Evolutionary conservation across 2,329 filamentous ascomycete genomes (phyloP).

Genomic region (Aureobasidium sp.): DNA sequence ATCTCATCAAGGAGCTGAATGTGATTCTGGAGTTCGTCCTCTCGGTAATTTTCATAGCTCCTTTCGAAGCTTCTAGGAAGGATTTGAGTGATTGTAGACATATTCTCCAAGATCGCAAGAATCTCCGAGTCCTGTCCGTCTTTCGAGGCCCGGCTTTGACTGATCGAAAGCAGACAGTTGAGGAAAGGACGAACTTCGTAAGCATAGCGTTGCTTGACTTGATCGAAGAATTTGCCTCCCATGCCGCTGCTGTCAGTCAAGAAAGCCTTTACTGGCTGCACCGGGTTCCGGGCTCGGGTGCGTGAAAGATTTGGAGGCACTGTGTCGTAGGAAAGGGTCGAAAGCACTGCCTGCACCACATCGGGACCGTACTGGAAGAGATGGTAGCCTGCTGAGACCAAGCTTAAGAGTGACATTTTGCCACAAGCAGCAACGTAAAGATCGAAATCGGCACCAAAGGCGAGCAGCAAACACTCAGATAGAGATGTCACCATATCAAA

Average conservation of each 20-base stretch:
- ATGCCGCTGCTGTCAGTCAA: slow-evolving; percentile 8
- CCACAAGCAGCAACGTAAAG: slow-evolving; percentile 52
- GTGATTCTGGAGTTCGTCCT: slow-evolving; percentile 77
- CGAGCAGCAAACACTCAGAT: slow-evolving; percentile 34
- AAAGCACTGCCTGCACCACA: slow-evolving; percentile 56
- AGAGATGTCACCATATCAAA: slow-evolving; percentile 41
- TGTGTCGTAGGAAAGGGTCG: slow-evolving; percentile 42
- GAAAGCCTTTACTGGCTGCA: slow-evolving; percentile 13
- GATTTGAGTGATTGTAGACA: slow-evolving; percentile 66
- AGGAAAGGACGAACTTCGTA: slow-evolving; percentile 77
- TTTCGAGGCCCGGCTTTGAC: slow-evolving; percentile 33
- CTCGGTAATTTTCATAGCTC: slow-evolving; percentile 67
- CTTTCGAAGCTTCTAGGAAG: slow-evolving; percentile 59
- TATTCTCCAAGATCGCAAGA: slow-evolving; percentile 55
- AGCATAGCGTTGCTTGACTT: slow-evolving; percentile 70
- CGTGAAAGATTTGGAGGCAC: slow-evolving; percentile 9
- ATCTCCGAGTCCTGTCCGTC: slow-evolving; percentile 39
- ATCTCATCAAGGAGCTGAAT: slow-evolving; percentile 60
- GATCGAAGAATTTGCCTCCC: slow-evolving; percentile 44
- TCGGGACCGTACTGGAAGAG: slow-evolving; percentile 66
- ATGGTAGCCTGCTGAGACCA: slow-evolving; percentile 58
- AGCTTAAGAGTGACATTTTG: slow-evolving; percentile 57
- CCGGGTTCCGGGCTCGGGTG: slow-evolving; percentile 3
- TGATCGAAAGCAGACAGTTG: slow-evolving; percentile 58
- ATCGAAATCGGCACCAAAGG: slow-evolving; percentile 42